Evolutionary conservation across 805 yeast species (phyloP), one percentile per base, ranked within the genome.

Genomic region (Wickerhamomyces canadensis): DNA sequence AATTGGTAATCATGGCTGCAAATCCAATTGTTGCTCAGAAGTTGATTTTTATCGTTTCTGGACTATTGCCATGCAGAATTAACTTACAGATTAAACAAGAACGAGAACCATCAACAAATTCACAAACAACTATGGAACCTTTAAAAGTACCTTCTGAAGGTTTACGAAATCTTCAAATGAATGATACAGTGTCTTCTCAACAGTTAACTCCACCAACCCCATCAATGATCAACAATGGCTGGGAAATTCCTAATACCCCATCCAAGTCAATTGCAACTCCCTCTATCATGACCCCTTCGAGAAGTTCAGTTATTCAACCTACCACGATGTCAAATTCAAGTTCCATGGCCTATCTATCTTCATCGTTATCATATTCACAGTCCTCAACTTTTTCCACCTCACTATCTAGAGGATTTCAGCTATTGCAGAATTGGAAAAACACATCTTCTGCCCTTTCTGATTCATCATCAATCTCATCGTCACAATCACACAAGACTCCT

Each of bases 1-100:
- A 81, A 31, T 62, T 77, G 1, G 76, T 76, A 1, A 62, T 77
- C 4, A 67, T 76, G 71, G 76, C 83, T 0, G 72, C 78, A 13
- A 77, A 77, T 48, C 74, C 78, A 25, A 70, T 70, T 7, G 78
- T 77, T 9, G 80, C 82, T 2, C 78, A 76, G 47, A 76, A 76
- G 49, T 57, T 77, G 37, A 60, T 76, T 0, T 76, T 74, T 38
- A 70, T 77, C 7, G 43, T 77, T 8, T 66, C 74, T 36, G 81
- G 76, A 0, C 40, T 77, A 19, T 54, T 77, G 14, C 70, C 74
- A 25, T 65, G 56, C 18, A 50, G 57, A 8, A 45, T 51, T 31
- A 40, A 46, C 3, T 50, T 56, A 6, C 35, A 36, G 12, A 23
- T 49, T 19, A 40, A 41, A 33, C 48, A 49, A 16, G 23, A 12